A percentile compares a stretch with the other conserved stretches of the same genome.
These are phyloP conservation scores for Cymbopogon citratus DNA, from an alignment of 176 grass and related monocot genomes.

Conservation along the genomic window DNA sequence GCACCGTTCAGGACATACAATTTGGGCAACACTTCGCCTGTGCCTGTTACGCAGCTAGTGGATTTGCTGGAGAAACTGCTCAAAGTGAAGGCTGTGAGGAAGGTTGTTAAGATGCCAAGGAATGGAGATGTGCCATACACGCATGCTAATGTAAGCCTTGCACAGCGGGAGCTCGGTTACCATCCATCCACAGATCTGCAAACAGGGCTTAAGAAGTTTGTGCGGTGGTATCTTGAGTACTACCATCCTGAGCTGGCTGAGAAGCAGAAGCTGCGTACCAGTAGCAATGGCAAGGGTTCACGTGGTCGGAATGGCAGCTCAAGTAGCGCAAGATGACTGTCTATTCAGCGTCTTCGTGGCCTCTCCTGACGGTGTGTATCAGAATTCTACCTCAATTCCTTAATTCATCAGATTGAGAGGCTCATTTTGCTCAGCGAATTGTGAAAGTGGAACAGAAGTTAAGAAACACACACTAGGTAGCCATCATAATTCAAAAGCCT, in stretches of 20 bases:
- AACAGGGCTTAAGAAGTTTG: constrained; percentile 76
- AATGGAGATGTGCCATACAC: constrained; percentile 85
- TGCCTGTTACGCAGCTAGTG: constrained; percentile 70
- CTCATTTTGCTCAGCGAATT: constrained; percentile 37
- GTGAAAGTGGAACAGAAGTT: constrained; percentile 23
- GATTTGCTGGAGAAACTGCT: constrained; percentile 84
- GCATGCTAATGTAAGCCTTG: constrained; percentile 81
- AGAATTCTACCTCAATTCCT: constrained; percentile 37
- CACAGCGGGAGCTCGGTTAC: constrained; percentile 69
- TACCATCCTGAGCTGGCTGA: constrained; percentile 50
- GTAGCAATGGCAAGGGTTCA: constrained; percentile 38
- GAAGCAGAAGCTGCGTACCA: constrained; percentile 43
- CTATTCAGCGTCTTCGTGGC: constrained; percentile 7
- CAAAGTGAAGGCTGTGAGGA: constrained; percentile 68
- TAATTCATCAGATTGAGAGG: constrained; percentile 39
- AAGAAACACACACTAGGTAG: constrained; percentile 26
- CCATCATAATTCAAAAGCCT: constrained; percentile 31
- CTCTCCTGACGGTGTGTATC: constrained; percentile 40
- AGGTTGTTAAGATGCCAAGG: constrained; percentile 78
- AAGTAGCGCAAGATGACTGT: constrained; percentile 43
- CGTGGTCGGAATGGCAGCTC: constrained; percentile 29
- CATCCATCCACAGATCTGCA: constrained; percentile 69
- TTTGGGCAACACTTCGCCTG: constrained; percentile 73
- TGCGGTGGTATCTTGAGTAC: constrained; percentile 79
- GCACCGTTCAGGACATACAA: constrained; percentile 75